Percentiles rank a stretch among this genome's conserved stretches.
These are phyloP conservation scores for Meyerozyma sp. DNA, from an alignment of 1,139 yeast species.

Conservation along the genomic window DNA sequence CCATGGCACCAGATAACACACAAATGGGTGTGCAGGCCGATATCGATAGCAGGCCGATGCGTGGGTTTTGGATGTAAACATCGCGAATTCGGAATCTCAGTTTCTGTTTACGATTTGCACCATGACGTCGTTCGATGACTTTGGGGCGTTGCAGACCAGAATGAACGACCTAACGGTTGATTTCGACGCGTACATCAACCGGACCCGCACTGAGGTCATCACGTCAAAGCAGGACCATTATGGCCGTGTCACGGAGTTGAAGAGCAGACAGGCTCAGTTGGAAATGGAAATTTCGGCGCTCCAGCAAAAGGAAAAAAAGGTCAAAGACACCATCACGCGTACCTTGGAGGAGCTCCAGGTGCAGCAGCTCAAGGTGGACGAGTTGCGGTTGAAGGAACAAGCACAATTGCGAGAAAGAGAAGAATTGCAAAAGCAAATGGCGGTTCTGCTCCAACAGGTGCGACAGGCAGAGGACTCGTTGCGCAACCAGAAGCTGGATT, in stretches of 20 bases:
- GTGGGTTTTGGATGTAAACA: neutral
- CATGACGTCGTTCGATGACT: constrained; percentile 17
- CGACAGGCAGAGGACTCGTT: constrained; percentile 15
- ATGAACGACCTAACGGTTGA: constrained; percentile 24
- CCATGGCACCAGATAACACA: neutral
- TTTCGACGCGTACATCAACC: constrained; percentile 21
- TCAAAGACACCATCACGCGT: constrained; percentile 15
- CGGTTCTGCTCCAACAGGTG: constrained; percentile 18
- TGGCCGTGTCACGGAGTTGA: constrained; percentile 23
- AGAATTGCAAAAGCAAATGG: constrained; percentile 22
- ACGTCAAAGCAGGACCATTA: constrained; percentile 24
- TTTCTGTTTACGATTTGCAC: neutral
- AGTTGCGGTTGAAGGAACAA: constrained; percentile 19
- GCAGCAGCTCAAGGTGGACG: constrained; percentile 19
- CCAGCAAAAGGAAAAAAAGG: constrained; percentile 15
- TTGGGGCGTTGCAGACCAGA: constrained; percentile 22
- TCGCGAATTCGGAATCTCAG: neutral
- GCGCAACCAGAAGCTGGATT: constrained; percentile 12
- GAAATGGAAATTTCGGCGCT: constrained; percentile 18
- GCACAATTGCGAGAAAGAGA: constrained; percentile 16
- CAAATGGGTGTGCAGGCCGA: too few relatives aligned
- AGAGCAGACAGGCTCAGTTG: constrained; percentile 21
- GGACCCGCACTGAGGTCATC: constrained; percentile 23
- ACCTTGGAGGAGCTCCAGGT: constrained; percentile 9
- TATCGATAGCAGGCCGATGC: too few relatives aligned